These are phyloP conservation scores for Alnus glutinosa DNA, from an alignment of 306 rosid species.

Conservation along the genomic window DNA sequence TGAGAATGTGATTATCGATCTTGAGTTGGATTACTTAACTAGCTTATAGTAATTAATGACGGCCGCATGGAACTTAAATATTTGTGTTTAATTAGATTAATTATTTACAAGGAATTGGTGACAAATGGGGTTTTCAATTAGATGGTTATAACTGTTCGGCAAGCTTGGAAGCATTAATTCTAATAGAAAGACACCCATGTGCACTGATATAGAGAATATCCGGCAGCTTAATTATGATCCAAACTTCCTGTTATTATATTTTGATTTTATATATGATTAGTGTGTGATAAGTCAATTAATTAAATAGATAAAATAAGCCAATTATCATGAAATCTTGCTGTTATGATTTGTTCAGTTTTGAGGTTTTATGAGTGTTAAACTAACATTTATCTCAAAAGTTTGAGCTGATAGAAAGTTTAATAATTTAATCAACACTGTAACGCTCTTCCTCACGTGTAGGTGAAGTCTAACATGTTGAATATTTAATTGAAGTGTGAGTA, in stretches of 20 bases:
- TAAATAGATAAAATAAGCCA: not conserved
- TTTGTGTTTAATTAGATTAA: not conserved
- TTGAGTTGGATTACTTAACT: not conserved
- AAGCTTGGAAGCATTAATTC: not conserved
- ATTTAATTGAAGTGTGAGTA: too few relatives aligned
- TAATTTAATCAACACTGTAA: too few relatives aligned
- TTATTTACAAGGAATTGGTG: not conserved
- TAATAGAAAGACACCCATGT: constrained; percentile 7
- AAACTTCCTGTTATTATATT: not conserved
- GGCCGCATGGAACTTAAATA: not conserved
- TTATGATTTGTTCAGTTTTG: too few relatives aligned
- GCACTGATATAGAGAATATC: constrained; percentile 10
- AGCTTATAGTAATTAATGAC: not conserved
- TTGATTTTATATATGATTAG: not conserved
- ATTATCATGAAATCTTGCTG: not conserved
- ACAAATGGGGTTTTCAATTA: not conserved
- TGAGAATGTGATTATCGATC: not conserved
- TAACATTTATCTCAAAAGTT: too few relatives aligned
- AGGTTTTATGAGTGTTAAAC: too few relatives aligned
- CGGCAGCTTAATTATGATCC: constrained; percentile 5
- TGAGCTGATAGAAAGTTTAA: too few relatives aligned
- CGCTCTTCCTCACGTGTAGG: too few relatives aligned
- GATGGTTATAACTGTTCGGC: not conserved
- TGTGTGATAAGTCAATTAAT: not conserved
- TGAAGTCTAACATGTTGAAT: too few relatives aligned